Evolutionary conservation across 2,329 filamentous ascomycete genomes (phyloP).

Genomic region (Botrytis porri): DNA sequence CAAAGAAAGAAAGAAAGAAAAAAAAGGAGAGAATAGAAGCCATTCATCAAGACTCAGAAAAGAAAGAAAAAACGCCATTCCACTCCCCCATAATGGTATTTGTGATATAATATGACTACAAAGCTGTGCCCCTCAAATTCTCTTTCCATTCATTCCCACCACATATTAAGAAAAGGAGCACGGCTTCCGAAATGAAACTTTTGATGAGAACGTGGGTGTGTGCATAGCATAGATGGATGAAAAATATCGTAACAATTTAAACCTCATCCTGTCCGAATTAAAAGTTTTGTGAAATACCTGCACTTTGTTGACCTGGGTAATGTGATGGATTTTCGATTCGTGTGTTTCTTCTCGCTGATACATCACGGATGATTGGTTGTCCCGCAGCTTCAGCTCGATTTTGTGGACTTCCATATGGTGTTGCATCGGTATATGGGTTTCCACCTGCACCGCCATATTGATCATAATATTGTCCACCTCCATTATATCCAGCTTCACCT

Average conservation of each 20-base stretch:
- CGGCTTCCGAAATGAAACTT: constrained; percentile 25
- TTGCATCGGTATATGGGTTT: constrained; percentile 54
- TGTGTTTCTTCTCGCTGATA: constrained; percentile 87
- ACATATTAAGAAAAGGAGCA: constrained; percentile 13
- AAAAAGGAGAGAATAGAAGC: background rate
- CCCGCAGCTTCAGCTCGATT: constrained; percentile 46
- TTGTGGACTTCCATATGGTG: constrained; percentile 37
- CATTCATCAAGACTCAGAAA: background rate
- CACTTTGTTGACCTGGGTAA: constrained; percentile 80
- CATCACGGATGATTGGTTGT: constrained; percentile 87
- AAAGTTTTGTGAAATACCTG: constrained; percentile 96
- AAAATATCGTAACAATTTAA: constrained; percentile 1
- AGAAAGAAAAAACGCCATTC: constrained; percentile 11
- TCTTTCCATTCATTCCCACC: constrained; percentile 20
- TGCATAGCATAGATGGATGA: constrained; percentile 6
- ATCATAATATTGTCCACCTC: constrained; percentile 46
- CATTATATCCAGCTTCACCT: constrained; percentile 51
- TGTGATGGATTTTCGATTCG: constrained; percentile 88
- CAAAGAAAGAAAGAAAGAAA: background rate
- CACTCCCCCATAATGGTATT: constrained; percentile 31
- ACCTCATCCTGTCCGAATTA: constrained; percentile 43
- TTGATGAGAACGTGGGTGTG: constrained; percentile 15
- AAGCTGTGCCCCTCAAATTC: constrained; percentile 18
- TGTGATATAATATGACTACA: constrained; percentile 33
- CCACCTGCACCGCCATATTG: constrained; percentile 50